Base-by-base conservation (phyloP, 164 flowering plant species). In the Vitis riparia region DNA sequence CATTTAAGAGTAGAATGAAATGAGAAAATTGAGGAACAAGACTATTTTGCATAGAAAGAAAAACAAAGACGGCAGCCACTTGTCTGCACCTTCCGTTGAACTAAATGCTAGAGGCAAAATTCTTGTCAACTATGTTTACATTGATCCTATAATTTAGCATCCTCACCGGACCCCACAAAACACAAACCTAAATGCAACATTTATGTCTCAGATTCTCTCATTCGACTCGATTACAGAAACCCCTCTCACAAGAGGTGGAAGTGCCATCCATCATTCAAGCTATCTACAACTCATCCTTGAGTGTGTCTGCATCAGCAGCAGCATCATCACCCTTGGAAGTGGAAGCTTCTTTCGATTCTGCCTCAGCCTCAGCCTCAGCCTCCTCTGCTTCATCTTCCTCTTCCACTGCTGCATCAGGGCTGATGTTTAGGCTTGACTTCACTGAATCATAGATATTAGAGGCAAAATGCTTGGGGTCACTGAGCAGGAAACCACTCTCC, bases 401-500 rank as follows among this genome's bases (percentile, higher is more conserved):
- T 69, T 89, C 96, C 11, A 88, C 86, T 1, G 79, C 65, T 1
- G 89, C 95, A 76, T 95, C 94, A 10, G 97, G 91, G 70, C 84
- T 89, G 65, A 95, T 86, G 63, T 88, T 80, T 47, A 95, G 82
- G 71, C 93, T 82, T 17, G 78, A n/a, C 77, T 90, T 95, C 77
- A 93, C 98, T 0, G 96, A 83, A 67, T 69, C 73, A 71, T 95
- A 90, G 64, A 95, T 90, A 2, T 86, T 74, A n/a, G 87, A 80
- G 9, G 99, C 97, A 66, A 95, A 93, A 57, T 89, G 94, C 82
- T 93, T 90, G 29, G 98, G 98, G 61, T 93, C 97, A 32, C 15
- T 68, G 8, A 84, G 87, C 58, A 73, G 14, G 75, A 95, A 95
- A 11, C 99, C 99, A 73, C 98, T 93, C 82, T 93, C 98, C 91